Base-by-base conservation (phyloP, 176 grass and related monocot genomes). In the Eragrostis nindensis region DNA sequence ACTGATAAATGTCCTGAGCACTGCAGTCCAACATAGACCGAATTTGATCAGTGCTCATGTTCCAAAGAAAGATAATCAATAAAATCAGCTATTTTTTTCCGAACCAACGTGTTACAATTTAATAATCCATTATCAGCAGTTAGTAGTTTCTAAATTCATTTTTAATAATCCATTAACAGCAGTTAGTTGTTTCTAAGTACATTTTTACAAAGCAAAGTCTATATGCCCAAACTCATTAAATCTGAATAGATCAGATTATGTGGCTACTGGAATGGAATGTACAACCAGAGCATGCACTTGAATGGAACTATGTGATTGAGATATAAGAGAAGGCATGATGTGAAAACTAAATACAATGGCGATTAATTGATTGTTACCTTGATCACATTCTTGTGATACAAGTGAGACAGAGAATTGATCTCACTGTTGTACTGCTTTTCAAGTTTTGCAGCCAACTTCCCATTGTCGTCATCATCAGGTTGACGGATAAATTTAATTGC, bases 391-490 rank as follows among this genome's bases (percentile, higher is more conserved):
- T 79, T 86, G 62, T 94, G 92, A 64, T 92, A 73, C 57, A 94
- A 53, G 68, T 86, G 87, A 77, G 92, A 89, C 19, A 94, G 68
- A 32, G 87, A 85, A 72, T 91, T 80, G 78, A 92, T 70, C 73
- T 94, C 92, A 61, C 87, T 92, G 32, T 78, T 94, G 69, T 92
- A 94, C 79, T 94, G 89, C 24, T 85, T 92, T 46, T 85, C 87
- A 65, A 94, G 65, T 47, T 84, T 86, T 32, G 78, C 78, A 65
- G 84, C 89, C 78, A 89, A 83, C 39, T 84, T 79, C 26, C 86
- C 86, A 65, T 89, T 85, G 68, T 85, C 84, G 12, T 92, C 87
- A 22, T 87, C 75, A 65, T 87, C 78, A 49, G 92, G 87, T 83
- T 85, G 81, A 0, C 87, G 84, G 27, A 92, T 91, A 66, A 94